These are phyloP conservation scores for Sarcomyxa edulis DNA, from an alignment of 768 basidiomycete species.

Conservation along the genomic window DNA sequence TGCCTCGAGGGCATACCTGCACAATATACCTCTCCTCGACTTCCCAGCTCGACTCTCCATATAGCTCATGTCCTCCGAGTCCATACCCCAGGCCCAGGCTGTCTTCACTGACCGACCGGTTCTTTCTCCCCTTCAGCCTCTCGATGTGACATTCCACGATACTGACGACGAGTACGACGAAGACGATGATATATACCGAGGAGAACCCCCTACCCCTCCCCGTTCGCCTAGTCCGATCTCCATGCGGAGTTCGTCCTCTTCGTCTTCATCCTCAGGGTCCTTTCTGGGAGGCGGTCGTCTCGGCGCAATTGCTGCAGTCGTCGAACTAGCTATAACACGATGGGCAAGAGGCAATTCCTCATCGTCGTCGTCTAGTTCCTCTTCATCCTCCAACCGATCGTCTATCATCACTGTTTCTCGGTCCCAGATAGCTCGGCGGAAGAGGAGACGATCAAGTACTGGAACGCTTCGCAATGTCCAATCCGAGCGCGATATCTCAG, in stretches of 20 bases:
- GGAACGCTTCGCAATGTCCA: conserved; percentile 45
- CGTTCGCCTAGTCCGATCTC: conserved; percentile 21
- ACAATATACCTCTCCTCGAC: no score
- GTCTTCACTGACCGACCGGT: no score
- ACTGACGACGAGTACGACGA: conserved; percentile 15
- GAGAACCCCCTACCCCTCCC: conserved; percentile 32
- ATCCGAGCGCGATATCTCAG: conserved; percentile 57
- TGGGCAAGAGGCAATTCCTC: conserved; percentile 57
- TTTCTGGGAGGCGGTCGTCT: conserved; percentile 33
- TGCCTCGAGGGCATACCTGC: no score
- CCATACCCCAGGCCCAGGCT: no score
- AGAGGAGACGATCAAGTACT: conserved; percentile 41
- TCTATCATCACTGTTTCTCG: conserved; percentile 36
- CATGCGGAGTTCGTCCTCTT: conserved; percentile 23
- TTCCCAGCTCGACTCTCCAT: no score
- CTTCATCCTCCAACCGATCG: conserved; percentile 36
- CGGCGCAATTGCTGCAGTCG: conserved; percentile 52
- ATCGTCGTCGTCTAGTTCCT: conserved; percentile 41
- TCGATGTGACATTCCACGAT: no score
- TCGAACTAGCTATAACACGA: conserved; percentile 66
- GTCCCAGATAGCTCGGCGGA: conserved; percentile 33
- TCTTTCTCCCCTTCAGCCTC: no score
- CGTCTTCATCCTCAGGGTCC: conserved; percentile 36
- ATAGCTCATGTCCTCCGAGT: no score
- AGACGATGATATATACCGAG: conserved; percentile 60